A percentile compares a stretch with the other conserved stretches of the same genome.
Conservation (phyloP, 2,329 filamentous ascomycete species). For the Fusarium hainanense region DNA sequence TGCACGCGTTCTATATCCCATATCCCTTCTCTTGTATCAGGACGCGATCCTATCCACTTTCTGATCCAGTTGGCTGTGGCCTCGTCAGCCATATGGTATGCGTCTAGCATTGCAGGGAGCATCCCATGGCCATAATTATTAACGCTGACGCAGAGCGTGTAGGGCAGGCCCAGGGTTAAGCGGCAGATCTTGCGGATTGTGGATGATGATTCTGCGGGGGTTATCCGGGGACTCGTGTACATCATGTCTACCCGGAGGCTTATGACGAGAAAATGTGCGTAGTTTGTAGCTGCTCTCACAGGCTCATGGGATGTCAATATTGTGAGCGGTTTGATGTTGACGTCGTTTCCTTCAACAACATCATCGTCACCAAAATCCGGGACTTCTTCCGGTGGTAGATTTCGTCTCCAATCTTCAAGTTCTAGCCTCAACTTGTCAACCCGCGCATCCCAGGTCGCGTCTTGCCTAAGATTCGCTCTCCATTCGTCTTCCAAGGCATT, state of each 20-base stretch:
- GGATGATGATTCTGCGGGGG: background rate
- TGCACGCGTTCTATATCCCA: conserved; percentile 33
- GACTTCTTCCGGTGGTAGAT: background rate
- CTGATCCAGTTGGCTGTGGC: conserved; percentile 19
- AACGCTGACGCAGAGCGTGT: conserved; percentile 12
- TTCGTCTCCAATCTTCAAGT: conserved; percentile 24
- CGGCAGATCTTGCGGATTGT: conserved; percentile 22
- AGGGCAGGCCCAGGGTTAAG: conserved; percentile 21
- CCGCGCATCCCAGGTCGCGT: conserved; percentile 9
- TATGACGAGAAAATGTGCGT: conserved; percentile 27
- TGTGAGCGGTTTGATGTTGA: background rate
- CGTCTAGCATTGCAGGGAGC: conserved; percentile 33
- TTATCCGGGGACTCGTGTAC: conserved; percentile 11
- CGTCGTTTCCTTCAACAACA: background rate
- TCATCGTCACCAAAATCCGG: conserved; percentile 3
- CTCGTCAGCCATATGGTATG: conserved; percentile 26
- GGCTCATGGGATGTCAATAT: conserved; percentile 15
- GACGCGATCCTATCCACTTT: conserved; percentile 18
- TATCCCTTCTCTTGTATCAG: conserved; percentile 27
- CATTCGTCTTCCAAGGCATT: conserved; percentile 33
- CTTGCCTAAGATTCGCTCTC: conserved; percentile 12
- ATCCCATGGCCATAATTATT: conserved; percentile 35
- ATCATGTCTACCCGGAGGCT: conserved; percentile 26
- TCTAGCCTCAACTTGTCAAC: conserved; percentile 9
- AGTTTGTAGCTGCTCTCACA: conserved; percentile 29